Conservation (phyloP, 139 green algal species). For the Zygnema cylindricum region DNA sequence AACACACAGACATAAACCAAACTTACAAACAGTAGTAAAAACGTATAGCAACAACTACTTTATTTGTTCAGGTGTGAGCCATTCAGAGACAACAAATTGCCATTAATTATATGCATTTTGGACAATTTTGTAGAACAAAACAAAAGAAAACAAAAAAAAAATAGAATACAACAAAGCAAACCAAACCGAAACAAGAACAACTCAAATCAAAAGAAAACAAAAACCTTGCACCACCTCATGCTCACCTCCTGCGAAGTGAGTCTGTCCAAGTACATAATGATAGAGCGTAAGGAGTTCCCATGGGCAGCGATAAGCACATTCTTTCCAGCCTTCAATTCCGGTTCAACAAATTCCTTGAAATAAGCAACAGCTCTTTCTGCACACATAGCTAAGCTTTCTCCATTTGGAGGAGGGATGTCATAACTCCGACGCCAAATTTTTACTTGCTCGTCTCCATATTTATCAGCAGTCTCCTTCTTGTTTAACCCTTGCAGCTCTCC, state of each 20-base stretch:
- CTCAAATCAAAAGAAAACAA: too few species aligned
- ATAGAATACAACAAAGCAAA: too few species aligned
- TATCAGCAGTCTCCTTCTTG: slow-evolving; percentile 67
- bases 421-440: slow-evolving; percentile 59
- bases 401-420: slow-evolving; percentile 60
- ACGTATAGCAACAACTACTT: too few species aligned
- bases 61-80: too few species aligned
- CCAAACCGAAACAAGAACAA: too few species aligned
- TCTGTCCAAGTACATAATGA: slow-evolving; percentile 70
- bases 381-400: slow-evolving; percentile 65
- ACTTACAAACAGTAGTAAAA: too few species aligned
- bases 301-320: slow-evolving; percentile 66
- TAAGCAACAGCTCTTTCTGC: slow-evolving; percentile 63
- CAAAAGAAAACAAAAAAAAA: too few species aligned
- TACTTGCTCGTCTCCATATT: slow-evolving; percentile 67
- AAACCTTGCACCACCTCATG: too few species aligned
- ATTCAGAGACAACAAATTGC: too few species aligned
- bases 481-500: slow-evolving; percentile 64
- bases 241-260: slow-evolving; percentile 65
- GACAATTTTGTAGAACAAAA: too few species aligned
- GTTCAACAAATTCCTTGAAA: slow-evolving; percentile 61
- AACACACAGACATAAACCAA: too few species aligned
- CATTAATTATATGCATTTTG: too few species aligned
- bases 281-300: slow-evolving; percentile 65
- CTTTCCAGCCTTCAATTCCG: slow-evolving; percentile 61